These are phyloP conservation scores for Collybia nuda DNA, from an alignment of 768 basidiomycete genomes.

Conservation along the genomic window DNA sequence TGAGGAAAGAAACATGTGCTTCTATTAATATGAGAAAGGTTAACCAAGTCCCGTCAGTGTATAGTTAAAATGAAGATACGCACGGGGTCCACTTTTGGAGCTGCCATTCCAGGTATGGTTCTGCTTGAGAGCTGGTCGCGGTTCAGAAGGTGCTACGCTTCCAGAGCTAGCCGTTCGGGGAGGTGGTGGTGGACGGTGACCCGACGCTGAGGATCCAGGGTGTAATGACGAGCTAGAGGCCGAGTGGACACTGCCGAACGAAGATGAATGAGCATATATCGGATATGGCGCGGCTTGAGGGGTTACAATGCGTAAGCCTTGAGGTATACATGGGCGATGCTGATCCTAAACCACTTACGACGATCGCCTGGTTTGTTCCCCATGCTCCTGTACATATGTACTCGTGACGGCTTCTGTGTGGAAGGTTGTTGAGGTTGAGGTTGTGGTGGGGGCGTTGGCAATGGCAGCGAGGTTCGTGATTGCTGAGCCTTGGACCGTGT, in stretches of 20 bases:
- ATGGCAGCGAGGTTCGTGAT: conserved; percentile 20
- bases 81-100: conserved; percentile 38
- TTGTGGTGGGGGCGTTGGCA: conserved; percentile 23
- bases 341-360: conserved; percentile 30
- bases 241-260: conserved; percentile 46
- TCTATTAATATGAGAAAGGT: conserved; percentile 16
- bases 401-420: conserved; percentile 20
- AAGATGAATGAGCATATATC: conserved; percentile 20
- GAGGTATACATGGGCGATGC: conserved; percentile 1
- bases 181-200: conserved; percentile 28
- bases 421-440: conserved; percentile 3
- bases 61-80: conserved; percentile 17
- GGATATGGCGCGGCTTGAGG: conserved; percentile 20
- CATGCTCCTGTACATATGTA: conserved; percentile 37
- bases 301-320: conserved; percentile 8
- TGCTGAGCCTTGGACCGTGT: too few relatives aligned
- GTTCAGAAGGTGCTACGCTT: conserved; percentile 36
- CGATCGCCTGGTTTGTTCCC: conserved; percentile 45
- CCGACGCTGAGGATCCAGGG: conserved; percentile 30
- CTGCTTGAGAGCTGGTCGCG: conserved; percentile 46
- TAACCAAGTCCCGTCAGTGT: not conserved
- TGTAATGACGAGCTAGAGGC: conserved; percentile 50
- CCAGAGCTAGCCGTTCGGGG: conserved; percentile 39
- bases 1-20: conserved; percentile 31
- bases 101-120: conserved; percentile 47